A percentile compares a stretch with the other conserved stretches of the same genome.
Evolutionary conservation across 2,329 filamentous ascomycete genomes (phyloP).

Genomic region (Colletotrichum costaricense): DNA sequence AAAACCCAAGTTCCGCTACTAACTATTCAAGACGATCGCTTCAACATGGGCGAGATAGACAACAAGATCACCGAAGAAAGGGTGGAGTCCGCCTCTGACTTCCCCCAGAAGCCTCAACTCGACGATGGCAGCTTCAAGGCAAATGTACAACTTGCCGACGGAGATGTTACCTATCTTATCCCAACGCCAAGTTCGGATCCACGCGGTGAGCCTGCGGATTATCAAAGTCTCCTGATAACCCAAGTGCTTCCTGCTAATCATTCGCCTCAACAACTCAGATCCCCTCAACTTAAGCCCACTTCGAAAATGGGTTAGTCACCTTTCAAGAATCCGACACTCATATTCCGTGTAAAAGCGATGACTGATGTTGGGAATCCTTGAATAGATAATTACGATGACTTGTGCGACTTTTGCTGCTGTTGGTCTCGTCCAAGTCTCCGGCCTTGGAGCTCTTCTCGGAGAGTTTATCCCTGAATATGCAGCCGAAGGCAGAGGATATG

Average conservation of each 20-base stretch:
- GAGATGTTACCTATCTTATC: slow-evolving; percentile 45
- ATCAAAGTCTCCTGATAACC: background rate
- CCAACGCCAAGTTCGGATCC: slow-evolving; percentile 48
- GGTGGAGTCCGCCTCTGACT: slow-evolving; percentile 15
- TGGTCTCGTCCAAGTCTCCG: slow-evolving; percentile 21
- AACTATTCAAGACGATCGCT: rapidly evolving
- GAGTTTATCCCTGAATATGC: slow-evolving; percentile 20
- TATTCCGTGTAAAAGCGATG: rapidly evolving
- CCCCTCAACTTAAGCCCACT: slow-evolving; percentile 19
- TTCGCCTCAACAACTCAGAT: background rate
- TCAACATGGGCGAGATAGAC: slow-evolving; percentile 15
- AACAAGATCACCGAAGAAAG: slow-evolving; percentile 22
- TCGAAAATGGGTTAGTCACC: slow-evolving; percentile 13
- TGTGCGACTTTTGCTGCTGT: slow-evolving; percentile 18
- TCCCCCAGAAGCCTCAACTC: background rate
- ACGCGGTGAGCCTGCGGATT: slow-evolving; percentile 31
- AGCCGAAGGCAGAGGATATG: slow-evolving; percentile 19
- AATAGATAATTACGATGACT: slow-evolving; percentile 8
- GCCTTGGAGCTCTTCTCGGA: slow-evolving; percentile 21
- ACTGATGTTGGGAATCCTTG: rapidly evolving
- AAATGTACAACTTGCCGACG: slow-evolving; percentile 43
- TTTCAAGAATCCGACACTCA: background rate
- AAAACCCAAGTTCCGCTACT: background rate
- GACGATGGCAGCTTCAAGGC: slow-evolving; percentile 25
- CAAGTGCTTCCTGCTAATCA: background rate